Percentiles rank a stretch among this genome's conserved stretches.
phyloP scores from a whole-genome alignment of 495 filamentous ascomycete species.

The Daldinia decipiens region DNA sequence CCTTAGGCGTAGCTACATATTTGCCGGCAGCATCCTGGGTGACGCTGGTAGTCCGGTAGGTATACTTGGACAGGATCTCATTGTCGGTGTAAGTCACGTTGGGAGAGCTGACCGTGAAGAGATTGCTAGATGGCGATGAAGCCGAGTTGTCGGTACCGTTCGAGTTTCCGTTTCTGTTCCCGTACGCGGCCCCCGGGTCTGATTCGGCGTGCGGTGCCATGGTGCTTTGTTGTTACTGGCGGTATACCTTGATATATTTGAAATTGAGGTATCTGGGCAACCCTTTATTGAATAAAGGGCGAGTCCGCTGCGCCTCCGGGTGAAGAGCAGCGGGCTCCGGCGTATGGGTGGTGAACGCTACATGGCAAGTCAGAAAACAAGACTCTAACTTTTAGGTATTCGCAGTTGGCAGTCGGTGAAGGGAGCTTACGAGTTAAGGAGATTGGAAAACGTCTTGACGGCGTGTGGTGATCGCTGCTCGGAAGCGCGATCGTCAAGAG shows the following conservation, averaged over 20 bases:
- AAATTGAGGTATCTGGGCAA: slow-evolving; percentile 44
- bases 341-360: slow-evolving; percentile 96
- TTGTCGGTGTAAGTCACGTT: slow-evolving; percentile 90
- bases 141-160: slow-evolving; percentile 46
- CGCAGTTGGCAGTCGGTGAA: background rate
- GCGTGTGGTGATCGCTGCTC: slow-evolving; percentile 64
- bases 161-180: slow-evolving; percentile 66
- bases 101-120: slow-evolving; percentile 89
- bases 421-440: slow-evolving; percentile 80
- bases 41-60: slow-evolving; percentile 86
- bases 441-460: slow-evolving; percentile 92
- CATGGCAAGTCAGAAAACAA: slow-evolving; percentile 13
- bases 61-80: slow-evolving; percentile 93
- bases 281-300: slow-evolving; percentile 69
- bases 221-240: slow-evolving; percentile 44
- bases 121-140: slow-evolving; percentile 49
- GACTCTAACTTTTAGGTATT: slow-evolving; percentile 9
- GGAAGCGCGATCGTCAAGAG: slow-evolving; percentile 61
- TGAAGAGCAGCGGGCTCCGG: slow-evolving; percentile 93
- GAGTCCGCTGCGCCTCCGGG: slow-evolving; percentile 88
- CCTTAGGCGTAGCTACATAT: slow-evolving; percentile 84
- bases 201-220: slow-evolving; percentile 97
- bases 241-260: slow-evolving; percentile 28
- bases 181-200: slow-evolving; percentile 77
- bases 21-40: slow-evolving; percentile 76